Evolutionary conservation across 1,284 basidiomycete genomes (phyloP).

Genomic region (Abortiporus biennis): DNA sequence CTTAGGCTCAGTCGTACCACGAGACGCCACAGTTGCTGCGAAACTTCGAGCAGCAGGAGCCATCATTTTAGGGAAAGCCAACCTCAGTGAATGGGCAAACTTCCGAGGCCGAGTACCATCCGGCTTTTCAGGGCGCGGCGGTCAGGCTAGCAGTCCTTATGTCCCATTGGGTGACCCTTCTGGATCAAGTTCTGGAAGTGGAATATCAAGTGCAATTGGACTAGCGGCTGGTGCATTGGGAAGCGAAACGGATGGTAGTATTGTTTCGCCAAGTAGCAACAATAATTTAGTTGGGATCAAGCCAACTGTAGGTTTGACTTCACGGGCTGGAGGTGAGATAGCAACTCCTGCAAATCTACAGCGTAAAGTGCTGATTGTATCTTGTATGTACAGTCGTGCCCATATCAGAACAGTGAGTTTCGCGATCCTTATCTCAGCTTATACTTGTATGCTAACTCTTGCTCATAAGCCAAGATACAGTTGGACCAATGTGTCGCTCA

Average conservation of each 20-base stretch:
- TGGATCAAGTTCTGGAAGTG: conserved; percentile 63
- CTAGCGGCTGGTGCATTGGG: conserved; percentile 55
- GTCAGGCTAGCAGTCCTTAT: conserved; percentile 57
- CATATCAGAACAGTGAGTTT: conserved; percentile 30
- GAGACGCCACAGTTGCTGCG: conserved; percentile 57
- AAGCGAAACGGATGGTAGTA: conserved; percentile 63
- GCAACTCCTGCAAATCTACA: too few relatives aligned
- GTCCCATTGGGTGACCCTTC: conserved; percentile 55
- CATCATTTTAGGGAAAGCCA: conserved; percentile 66
- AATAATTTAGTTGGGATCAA: conserved; percentile 48
- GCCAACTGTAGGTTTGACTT: conserved; percentile 46
- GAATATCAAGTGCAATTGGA: conserved; percentile 55
- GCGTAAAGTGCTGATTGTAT: too few relatives aligned
- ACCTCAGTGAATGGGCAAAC: conserved; percentile 57
- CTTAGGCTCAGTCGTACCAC: conserved; percentile 49
- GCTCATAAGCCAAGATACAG: conserved; percentile 36
- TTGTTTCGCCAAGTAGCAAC: conserved; percentile 37
- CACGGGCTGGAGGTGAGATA: conserved; percentile 37
- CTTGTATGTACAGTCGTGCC: conserved; percentile 45
- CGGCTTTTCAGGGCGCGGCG: conserved; percentile 64
- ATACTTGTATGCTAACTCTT: background rate
- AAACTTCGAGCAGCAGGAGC: conserved; percentile 60
- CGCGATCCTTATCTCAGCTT: background rate
- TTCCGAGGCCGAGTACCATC: conserved; percentile 50
- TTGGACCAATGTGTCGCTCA: conserved; percentile 41